These are phyloP conservation scores for Dorcoceras hygrometricum DNA, from an alignment of 257 asterid genomes.

Conservation along the genomic window DNA sequence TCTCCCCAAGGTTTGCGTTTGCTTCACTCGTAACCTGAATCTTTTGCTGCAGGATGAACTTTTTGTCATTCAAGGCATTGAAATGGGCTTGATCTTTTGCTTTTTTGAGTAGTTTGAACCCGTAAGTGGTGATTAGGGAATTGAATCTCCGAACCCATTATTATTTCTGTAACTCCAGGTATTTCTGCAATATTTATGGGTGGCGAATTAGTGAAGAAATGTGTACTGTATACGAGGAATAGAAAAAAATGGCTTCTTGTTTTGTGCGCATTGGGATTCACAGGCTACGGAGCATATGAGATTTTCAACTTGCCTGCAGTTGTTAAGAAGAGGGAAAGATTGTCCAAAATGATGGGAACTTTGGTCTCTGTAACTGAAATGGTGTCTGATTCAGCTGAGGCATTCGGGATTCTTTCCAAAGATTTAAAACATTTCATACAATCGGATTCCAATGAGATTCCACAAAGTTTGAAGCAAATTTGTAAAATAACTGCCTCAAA, in stretches of 20 bases:
- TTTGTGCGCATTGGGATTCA: constrained; percentile 50
- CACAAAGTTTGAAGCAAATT: constrained; percentile 65
- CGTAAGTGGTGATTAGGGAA: constrained; percentile 1
- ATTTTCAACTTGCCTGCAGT: constrained; percentile 51
- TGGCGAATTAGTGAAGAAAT: constrained; percentile 34
- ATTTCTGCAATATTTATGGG: constrained; percentile 31
- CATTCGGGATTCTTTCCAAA: constrained; percentile 52
- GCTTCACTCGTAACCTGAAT: background rate
- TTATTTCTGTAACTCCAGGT: background rate
- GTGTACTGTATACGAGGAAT: constrained; percentile 34
- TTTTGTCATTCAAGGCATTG: background rate
- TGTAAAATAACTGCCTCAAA: constrained; percentile 52
- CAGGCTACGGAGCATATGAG: constrained; percentile 51
- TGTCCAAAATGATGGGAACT: constrained; percentile 38
- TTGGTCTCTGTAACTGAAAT: constrained; percentile 46
- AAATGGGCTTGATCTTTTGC: background rate
- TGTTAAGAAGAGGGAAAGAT: constrained; percentile 46
- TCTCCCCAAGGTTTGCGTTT: background rate
- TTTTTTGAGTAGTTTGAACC: background rate
- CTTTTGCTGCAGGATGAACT: background rate
- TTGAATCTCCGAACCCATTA: background rate
- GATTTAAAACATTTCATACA: constrained; percentile 52
- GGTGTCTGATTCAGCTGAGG: constrained; percentile 64
- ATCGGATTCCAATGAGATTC: constrained; percentile 63
- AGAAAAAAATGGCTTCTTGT: constrained; percentile 46